Percentiles rank a stretch among this genome's conserved stretches.
These are phyloP conservation scores for Skeletonema marinoi DNA, from an alignment of 108 stramenopile species.

Conservation along the genomic window DNA sequence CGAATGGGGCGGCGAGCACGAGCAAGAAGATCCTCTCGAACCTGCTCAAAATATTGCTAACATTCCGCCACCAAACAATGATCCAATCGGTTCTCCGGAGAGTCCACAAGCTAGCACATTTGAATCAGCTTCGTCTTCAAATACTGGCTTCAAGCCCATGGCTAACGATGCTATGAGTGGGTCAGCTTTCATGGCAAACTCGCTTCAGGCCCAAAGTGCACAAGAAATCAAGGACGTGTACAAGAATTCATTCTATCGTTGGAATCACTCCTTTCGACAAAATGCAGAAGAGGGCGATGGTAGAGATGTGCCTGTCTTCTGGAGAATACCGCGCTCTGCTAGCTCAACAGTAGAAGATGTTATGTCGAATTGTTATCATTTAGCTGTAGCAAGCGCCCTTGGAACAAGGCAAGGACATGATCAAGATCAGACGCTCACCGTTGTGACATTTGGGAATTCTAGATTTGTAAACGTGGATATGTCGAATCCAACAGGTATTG, in stretches of 20 bases:
- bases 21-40: neutral
- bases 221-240: slow-evolving; percentile 26
- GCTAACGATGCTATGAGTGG: slow-evolving; percentile 12
- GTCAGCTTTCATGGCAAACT: slow-evolving; percentile 10
- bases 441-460: slow-evolving; percentile 25
- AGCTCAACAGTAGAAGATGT: slow-evolving; percentile 21
- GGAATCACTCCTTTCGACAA: slow-evolving; percentile 32
- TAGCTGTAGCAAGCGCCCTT: slow-evolving; percentile 29
- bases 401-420: slow-evolving; percentile 28
- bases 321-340: slow-evolving; percentile 37
- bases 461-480: slow-evolving; percentile 45
- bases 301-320: slow-evolving; percentile 42
- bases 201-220: slow-evolving; percentile 15
- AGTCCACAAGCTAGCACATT: neutral
- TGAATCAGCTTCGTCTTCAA: neutral
- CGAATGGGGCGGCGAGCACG: slow-evolving; percentile 5
- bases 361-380: slow-evolving; percentile 41
- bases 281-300: slow-evolving; percentile 10
- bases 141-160: slow-evolving; percentile 6
- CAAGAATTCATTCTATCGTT: slow-evolving; percentile 37
- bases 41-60: neutral
- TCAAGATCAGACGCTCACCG: slow-evolving; percentile 22
- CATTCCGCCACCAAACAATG: neutral
- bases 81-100: neutral
- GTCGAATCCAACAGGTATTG: slow-evolving; percentile 31